Evolutionary conservation across 2,329 filamentous ascomycete species (phyloP).

Genomic region (Cytospora piceicola): DNA sequence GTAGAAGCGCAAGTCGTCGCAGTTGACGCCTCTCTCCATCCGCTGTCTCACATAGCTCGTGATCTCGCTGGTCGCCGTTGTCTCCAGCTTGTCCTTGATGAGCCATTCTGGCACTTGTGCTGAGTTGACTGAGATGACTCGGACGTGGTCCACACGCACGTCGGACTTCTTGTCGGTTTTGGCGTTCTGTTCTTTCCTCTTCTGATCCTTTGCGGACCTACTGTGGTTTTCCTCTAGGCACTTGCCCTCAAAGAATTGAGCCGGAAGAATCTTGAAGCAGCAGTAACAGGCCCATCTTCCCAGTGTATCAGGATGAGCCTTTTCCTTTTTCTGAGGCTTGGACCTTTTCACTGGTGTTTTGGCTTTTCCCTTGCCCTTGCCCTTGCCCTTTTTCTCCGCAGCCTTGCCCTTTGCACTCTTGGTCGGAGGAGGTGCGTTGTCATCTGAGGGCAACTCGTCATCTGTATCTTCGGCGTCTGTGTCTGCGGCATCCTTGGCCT

Average conservation of each 20-base stretch:
- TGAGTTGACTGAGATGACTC: conserved; percentile 12
- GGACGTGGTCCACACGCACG: conserved; percentile 27
- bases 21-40: conserved; percentile 17
- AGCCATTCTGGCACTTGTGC: conserved; percentile 22
- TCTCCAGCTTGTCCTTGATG: conserved; percentile 2
- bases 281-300: conserved; percentile 24
- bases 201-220: conserved; percentile 12
- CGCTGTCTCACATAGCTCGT: conserved; percentile 16
- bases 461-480: conserved; percentile 1
- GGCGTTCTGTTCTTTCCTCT: conserved; percentile 1
- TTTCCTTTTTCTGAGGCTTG: neutral
- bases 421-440: neutral
- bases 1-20: conserved; percentile 24
- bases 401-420: neutral
- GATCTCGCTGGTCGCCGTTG: conserved; percentile 6
- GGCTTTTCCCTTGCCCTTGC: no score
- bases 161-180: conserved; percentile 27
- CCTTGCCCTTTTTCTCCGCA: neutral
- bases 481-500: neutral
- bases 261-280: conserved; percentile 26
- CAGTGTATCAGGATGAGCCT: conserved; percentile 2
- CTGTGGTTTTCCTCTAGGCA: conserved; percentile 18
- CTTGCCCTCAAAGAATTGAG: conserved; percentile 25
- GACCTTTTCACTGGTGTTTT: neutral
- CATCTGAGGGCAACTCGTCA: neutral